Evolutionary conservation across 306 rosid genomes (phyloP).

Genomic region (Fragaria ananassa): DNA sequence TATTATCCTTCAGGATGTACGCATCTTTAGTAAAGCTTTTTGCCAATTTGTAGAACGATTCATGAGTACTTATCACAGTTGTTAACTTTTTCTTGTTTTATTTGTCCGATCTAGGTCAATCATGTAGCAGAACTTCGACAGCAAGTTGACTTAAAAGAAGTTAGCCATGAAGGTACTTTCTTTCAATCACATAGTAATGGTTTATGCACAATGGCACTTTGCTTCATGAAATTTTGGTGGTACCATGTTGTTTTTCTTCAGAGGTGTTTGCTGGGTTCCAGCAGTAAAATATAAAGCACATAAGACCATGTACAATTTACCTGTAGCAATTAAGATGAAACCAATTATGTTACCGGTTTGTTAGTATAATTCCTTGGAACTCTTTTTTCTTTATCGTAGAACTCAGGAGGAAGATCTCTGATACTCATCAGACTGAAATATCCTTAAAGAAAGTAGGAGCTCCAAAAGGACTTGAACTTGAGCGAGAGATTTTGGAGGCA

Average conservation of each 20-base stretch:
- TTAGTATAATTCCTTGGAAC: slow-evolving; percentile 20
- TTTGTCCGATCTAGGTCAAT: slow-evolving; percentile 51
- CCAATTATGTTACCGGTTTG: slow-evolving; percentile 9
- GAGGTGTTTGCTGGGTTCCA: neutral
- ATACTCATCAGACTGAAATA: slow-evolving; percentile 49
- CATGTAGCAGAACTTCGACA: slow-evolving; percentile 65
- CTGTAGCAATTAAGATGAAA: slow-evolving; percentile 17
- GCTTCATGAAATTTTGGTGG: neutral
- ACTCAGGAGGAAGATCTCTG: slow-evolving; percentile 58
- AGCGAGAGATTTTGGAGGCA: slow-evolving; percentile 76
- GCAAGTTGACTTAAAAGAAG: slow-evolving; percentile 60
- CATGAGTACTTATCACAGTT: too few species aligned
- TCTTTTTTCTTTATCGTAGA: slow-evolving; percentile 45
- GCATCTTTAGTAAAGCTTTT: too few species aligned
- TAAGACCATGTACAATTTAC: neutral
- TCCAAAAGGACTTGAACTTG: slow-evolving; percentile 72
- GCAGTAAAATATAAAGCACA: neutral
- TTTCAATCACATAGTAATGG: slow-evolving; percentile 2
- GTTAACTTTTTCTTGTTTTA: neutral
- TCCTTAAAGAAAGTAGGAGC: slow-evolving; percentile 56
- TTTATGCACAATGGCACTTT: neutral
- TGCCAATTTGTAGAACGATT: too few species aligned
- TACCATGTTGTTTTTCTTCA: slow-evolving; percentile 2
- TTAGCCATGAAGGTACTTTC: slow-evolving; percentile 63
- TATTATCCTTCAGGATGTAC: too few species aligned